Evolutionary conservation across 192 early-diverging fungal species (phyloP), one percentile per base, ranked within the genome.

Genomic region (Backusella morwellensis): DNA sequence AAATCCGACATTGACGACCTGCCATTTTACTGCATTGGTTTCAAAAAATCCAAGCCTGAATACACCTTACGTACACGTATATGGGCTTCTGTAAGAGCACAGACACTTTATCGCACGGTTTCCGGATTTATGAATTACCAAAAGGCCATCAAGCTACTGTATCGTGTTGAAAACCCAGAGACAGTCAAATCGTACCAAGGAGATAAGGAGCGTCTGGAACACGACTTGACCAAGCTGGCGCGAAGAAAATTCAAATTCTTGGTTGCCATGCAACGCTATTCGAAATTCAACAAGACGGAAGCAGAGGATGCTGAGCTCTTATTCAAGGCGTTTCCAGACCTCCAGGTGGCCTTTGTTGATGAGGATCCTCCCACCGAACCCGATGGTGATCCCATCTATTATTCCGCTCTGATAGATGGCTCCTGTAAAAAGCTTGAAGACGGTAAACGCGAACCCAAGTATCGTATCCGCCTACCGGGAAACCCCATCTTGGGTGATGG

Each of bases 401-500:
- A 85, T 76, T 88, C 88, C 35, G 88, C 90, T 70, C 80, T 96
- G 68, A 93, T 96, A 72, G 93, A 95, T 80, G 94, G 94, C 4
- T 85, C 88, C 52, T 94, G 92, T 67, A 87, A 92, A 79, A 69
- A 88, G 35, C 78, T 86, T 35, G 83, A 86, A 14, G 86, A 94
- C 68, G 94, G 94, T n/a, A 89, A 89, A 71, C 89, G 92, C 79
- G 92, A 89, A 80, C 94, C 94, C 23, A 88, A 88, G 76, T 94
- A 91, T 77, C 87, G 92, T 32, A 89, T 95, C 23, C 88, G 91
- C 68, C 83, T 95, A 11, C 94, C 94, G 1, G 94, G 94, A 9
- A 92, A 93, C 79, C 93, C 95, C 4, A 95, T 96, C 75, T 83
- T 96, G n/a, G 95, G 95, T 29, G 94, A 96, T 79, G 95, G 95